Evolutionary conservation across 2,329 filamentous ascomycete genomes (phyloP), one percentile per base, ranked within the genome.

Genomic region (Aspergillus terreus): DNA sequence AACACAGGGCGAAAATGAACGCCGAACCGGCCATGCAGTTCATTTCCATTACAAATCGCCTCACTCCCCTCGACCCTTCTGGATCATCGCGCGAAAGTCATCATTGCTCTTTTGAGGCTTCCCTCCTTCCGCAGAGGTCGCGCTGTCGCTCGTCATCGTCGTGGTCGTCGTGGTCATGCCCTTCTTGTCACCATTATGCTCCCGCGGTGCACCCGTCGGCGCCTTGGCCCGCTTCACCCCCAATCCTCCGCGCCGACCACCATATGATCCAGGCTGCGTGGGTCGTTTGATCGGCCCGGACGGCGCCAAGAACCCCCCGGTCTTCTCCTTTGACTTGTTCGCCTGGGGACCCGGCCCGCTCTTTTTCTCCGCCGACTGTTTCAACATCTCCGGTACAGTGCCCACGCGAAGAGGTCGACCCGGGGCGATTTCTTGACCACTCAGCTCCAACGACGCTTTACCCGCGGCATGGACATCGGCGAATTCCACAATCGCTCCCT

Each of bases 401-500:
- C 81, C 82, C 33, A 78, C 69, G 27, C 66, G 67, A 27, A 78
- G 66, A n/a, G 58, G 62, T 3, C 74, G 70, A 9, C 73, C 75
- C 1, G 72, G 64, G 2, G 54, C 62, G 51, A 78, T 76, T 57
- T 77, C 75, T 46, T 71, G 65, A 3, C 75, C 75, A 49, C 77
- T 75, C 5, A 78, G 66, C n/a, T 66, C 71, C 45, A 78, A 57
- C 4, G 70, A 65, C 4, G 75, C 76, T 53, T 74, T 87, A 23
- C 92, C 92, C 0, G 88, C 88, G 33, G 84, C 80, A 2, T 83
- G 78, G 2, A 86, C 78, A 46, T 89, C 83, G 2, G 76, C 75
- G 63, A 88, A 96, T 65, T 97, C 94, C 35, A 97, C 80, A 49
- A 92, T 87, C 4, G 92, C 94, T 11, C 91, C 92, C 52, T 86